Conservation (phyloP, 139 green algal genomes). For the Chlamydomonas sp. region DNA sequence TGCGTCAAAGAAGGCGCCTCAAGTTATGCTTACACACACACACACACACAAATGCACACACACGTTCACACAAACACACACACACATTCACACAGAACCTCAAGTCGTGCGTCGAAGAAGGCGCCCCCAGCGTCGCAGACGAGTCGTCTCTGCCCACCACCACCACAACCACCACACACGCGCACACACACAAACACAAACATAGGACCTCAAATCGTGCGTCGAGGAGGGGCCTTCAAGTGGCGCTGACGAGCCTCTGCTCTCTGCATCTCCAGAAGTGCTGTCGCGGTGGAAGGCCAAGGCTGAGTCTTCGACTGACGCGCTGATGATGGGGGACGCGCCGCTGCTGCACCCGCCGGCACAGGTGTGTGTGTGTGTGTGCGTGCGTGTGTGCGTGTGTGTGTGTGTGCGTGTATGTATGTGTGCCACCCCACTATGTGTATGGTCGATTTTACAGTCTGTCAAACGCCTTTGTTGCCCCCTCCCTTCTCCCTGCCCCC, state of each 20-base stretch:
- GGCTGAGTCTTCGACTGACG: slow-evolving; percentile 35
- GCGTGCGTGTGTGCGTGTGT: not conserved
- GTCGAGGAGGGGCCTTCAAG: not conserved
- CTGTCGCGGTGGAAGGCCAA: slow-evolving; percentile 2
- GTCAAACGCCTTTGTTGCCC: too few species aligned
- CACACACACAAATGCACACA: too few species aligned
- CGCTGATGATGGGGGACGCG: slow-evolving; percentile 67
- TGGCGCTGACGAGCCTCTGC: slow-evolving; percentile 16
- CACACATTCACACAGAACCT: too few species aligned
- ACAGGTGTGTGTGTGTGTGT: not conserved
- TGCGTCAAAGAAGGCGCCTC: too few species aligned
- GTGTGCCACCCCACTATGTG: too few species aligned
- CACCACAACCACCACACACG: not conserved
- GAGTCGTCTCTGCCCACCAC: not conserved
- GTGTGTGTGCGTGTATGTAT: not conserved
- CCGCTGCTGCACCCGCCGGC: slow-evolving; percentile 62
- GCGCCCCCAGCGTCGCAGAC: too few species aligned
- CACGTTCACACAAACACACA: too few species aligned
- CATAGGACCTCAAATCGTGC: not conserved
- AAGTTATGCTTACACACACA: too few species aligned
- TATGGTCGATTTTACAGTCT: too few species aligned
- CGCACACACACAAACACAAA: too few species aligned
- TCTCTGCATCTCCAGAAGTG: slow-evolving; percentile 16
- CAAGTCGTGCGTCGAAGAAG: too few species aligned
- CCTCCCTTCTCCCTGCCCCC: too few species aligned